These are phyloP conservation scores for Hymenoscyphus infarciens DNA, from an alignment of 2,329 filamentous ascomycete species.

Conservation along the genomic window DNA sequence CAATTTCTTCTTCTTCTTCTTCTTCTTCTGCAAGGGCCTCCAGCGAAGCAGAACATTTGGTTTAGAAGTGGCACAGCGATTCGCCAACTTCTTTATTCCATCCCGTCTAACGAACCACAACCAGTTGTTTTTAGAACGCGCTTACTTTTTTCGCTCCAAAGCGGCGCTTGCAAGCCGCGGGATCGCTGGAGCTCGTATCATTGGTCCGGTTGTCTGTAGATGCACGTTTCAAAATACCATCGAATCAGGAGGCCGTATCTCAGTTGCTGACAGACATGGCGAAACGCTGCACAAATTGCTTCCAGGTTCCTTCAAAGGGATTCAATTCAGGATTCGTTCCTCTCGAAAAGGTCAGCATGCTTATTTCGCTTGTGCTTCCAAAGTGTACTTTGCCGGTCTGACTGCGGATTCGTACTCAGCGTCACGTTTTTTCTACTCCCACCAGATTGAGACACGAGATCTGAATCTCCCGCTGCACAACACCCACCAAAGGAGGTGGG, in stretches of 20 bases:
- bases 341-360: background rate
- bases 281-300: slow-evolving; percentile 7
- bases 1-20: background rate
- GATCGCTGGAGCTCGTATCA: background rate
- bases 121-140: slow-evolving; percentile 1
- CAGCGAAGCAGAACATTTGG: background rate
- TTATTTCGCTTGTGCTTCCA: background rate
- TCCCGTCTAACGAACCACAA: background rate
- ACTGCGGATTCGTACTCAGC: slow-evolving; percentile 1
- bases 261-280: slow-evolving; percentile 1
- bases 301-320: slow-evolving; percentile 2
- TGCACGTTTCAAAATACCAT: slow-evolving; percentile 12
- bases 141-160: background rate
- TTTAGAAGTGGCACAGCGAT: background rate
- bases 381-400: background rate
- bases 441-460: background rate
- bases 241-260: slow-evolving; percentile 8
- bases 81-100: slow-evolving; percentile 1
- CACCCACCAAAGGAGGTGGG: background rate
- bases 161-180: background rate
- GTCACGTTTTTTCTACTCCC: slow-evolving; percentile 2
- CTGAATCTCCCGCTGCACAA: background rate
- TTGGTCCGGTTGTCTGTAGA: background rate
- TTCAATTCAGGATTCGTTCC: slow-evolving; percentile 4
- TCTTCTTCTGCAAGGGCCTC: background rate